phyloP scores from a whole-genome alignment of 805 yeast species.

The Lipomyces japonicus region DNA sequence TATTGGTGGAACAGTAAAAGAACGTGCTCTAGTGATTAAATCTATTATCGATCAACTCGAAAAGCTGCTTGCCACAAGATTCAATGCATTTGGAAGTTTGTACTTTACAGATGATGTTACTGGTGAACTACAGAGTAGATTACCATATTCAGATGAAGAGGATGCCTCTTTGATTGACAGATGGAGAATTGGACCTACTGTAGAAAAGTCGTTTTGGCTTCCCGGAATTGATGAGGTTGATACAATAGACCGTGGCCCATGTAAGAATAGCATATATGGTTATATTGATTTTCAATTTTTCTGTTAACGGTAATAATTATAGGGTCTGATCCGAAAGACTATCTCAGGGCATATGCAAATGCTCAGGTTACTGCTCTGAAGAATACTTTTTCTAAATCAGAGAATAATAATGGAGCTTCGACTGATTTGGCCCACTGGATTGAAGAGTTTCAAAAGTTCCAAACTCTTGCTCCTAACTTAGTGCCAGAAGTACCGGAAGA shows the following conservation, averaged over 20 bases:
- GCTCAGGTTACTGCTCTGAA: slow-evolving; percentile 62
- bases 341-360: slow-evolving; percentile 60
- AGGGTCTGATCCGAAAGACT: slow-evolving; percentile 50
- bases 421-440: slow-evolving; percentile 23
- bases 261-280: too few relatives aligned
- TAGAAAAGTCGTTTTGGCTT: slow-evolving; percentile 74
- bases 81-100: slow-evolving; percentile 75
- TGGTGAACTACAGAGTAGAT: slow-evolving; percentile 42
- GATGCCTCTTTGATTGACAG: slow-evolving; percentile 53
- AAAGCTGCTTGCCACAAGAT: slow-evolving; percentile 52
- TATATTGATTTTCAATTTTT: not conserved
- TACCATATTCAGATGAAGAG: slow-evolving; percentile 61
- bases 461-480: slow-evolving; percentile 53
- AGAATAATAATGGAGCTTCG: slow-evolving; percentile 54
- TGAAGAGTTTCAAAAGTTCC: slow-evolving; percentile 59
- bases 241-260: slow-evolving; percentile 66
- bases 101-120: slow-evolving; percentile 71
- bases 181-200: slow-evolving; percentile 90
- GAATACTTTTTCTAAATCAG: slow-evolving; percentile 51
- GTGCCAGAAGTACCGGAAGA: slow-evolving; percentile 50
- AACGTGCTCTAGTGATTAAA: slow-evolving; percentile 52
- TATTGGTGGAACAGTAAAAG: slow-evolving; percentile 46
- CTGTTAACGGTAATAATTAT: not conserved
- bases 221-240: slow-evolving; percentile 52
- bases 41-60: slow-evolving; percentile 69